Evolutionary conservation across 495 filamentous ascomycete species (phyloP).

Genomic region (Tuber borchii): DNA sequence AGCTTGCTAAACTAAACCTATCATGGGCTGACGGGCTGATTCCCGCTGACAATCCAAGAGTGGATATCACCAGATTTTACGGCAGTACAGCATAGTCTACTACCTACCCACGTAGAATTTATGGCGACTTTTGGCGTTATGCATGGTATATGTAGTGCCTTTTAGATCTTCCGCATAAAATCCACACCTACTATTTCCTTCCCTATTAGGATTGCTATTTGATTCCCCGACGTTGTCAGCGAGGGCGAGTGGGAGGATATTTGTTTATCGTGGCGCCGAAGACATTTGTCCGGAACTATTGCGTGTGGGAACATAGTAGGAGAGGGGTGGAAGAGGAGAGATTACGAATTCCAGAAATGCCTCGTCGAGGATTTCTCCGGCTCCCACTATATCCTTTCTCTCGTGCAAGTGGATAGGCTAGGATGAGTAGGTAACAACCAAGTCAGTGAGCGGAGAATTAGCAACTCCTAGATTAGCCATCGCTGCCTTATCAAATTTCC

Average conservation of each 20-base stretch:
- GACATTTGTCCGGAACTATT: too few relatives aligned
- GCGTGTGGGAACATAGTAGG: too few relatives aligned
- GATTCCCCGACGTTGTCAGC: too few relatives aligned
- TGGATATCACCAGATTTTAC: too few relatives aligned
- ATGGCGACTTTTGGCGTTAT: slow-evolving; percentile 47
- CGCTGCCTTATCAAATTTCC: slow-evolving; percentile 49
- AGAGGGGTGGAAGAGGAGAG: background rate
- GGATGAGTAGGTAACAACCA: background rate
- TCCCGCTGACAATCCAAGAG: too few relatives aligned
- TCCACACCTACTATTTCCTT: slow-evolving; percentile 50
- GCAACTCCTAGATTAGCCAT: slow-evolving; percentile 20
- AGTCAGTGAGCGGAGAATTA: slow-evolving; percentile 6
- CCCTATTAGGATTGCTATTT: slow-evolving; percentile 43
- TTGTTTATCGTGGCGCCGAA: too few relatives aligned
- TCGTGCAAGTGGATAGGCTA: background rate
- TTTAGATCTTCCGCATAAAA: slow-evolving; percentile 41
- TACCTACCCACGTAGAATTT: slow-evolving; percentile 44
- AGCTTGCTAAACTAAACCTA: too few relatives aligned
- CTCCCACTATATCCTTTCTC: slow-evolving; percentile 1
- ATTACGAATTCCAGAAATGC: background rate
- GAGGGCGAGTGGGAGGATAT: too few relatives aligned
- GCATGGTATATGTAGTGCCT: slow-evolving; percentile 42
- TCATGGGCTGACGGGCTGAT: too few relatives aligned
- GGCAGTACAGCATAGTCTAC: too few relatives aligned
- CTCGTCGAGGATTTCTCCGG: too few relatives aligned